Base-by-base conservation (phyloP, 495 filamentous ascomycete species). In the Xylaria nigripes region DNA sequence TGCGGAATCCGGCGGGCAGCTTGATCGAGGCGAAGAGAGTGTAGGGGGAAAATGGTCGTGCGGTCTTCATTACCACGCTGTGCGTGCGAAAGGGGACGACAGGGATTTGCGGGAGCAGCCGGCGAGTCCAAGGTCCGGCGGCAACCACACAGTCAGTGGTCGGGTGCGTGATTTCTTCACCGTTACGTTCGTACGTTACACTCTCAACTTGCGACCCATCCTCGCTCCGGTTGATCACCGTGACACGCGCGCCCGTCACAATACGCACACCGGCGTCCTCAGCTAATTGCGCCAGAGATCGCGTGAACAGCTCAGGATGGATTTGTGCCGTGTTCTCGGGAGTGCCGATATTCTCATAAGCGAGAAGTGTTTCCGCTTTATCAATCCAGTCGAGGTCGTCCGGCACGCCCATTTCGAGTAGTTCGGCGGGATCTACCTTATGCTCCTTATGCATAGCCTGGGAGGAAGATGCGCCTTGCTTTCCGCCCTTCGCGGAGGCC, bases 221-320 rank as follows among this genome's bases (percentile, higher is more conserved):
- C 10, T 42, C 25, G 12, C 55, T 56, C 36, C 48, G 52, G 40
- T 56, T 64, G 30, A 68, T 66, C 0, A 57, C 36, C 18, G 61
- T 61, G 8, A 65, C 59, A 8, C 54, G 48, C 3, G 76, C 76
- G 3, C 86, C 86, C 23, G 84, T 67, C 10, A 84, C 70, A 23
- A 93, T 76, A 27, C 80, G 77, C 16, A 76, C 85, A 10, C 89
- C 89, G 52, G 77, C 79, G 50, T 91, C 86, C 53, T 82, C 75
- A 7, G 89, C 87, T 15, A 95, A 72, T 43, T 79, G 75, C 3
- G 86, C 85, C 73, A 95, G 90, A 1, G 82, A 80, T 1, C 81
- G 87, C 3, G 89, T 93, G 58, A 95, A 95, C 13, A 84, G 79
- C 61, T 86, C 88, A 3, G 89, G 89, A 66, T 95, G 90, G 4